Evolutionary conservation across 2,329 filamentous ascomycete species (phyloP), one percentile per base, ranked within the genome.

Genomic region (Exophiala sideris): DNA sequence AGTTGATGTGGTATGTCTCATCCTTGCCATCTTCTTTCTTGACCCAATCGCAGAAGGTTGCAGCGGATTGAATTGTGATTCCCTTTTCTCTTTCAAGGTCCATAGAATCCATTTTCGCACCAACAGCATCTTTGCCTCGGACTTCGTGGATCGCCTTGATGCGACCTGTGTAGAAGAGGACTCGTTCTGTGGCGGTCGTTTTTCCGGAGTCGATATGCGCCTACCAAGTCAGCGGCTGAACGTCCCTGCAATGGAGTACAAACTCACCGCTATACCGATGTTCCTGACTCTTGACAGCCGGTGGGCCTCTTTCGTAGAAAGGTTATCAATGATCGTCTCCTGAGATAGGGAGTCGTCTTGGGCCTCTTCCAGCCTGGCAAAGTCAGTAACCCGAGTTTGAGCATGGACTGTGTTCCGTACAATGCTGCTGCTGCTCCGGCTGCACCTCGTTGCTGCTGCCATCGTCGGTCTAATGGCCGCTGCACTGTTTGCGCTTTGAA

Each of bases 31-130:
- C 76, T 66, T 89, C 86, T 72, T 83, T 86, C 78, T 95, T 96
- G 62, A 87, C 76, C 94, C 94, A 99, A 74, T 99, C 91, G 73
- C 90, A 95, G 72, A 96, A 99, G 1, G 94, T 99, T 20, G 94
- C 94, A 9, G 94, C 94, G 64, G 92, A 97, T 73, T 99, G 92
- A 67, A 99, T 99, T 54, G 94, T 99, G 71, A 99, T 99, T 66
- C 94, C 94, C 78, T 96, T 96, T 73, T 97, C 94, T 73, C 94
- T 83, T 76, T 99, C 94, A 64, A 99, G 79, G 65, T 99, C 94
- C 94, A 99, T 99, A 21, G 91, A 96, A 78, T 99, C 94, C 94
- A 99, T 99, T 79, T 99, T 99, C 57, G 94, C 94, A 62, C 94
- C 94, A 38, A 96, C 91, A 34, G 88, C 84, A 80, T 99, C 94